These are phyloP conservation scores for Termitomyces sp. DNA, from an alignment of 768 basidiomycete genomes.

Conservation along the genomic window DNA sequence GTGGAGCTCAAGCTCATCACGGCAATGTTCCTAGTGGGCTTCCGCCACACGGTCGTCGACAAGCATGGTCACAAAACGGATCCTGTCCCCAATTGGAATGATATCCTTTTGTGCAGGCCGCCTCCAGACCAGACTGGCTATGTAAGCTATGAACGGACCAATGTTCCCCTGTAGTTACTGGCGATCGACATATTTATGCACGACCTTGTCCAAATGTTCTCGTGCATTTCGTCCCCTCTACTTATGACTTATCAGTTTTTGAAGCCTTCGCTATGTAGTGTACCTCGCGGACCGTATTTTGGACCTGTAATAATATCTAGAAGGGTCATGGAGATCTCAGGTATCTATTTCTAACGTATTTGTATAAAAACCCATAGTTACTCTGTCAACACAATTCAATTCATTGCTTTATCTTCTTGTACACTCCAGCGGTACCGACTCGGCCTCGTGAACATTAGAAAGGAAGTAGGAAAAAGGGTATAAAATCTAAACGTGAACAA, in stretches of 20 bases:
- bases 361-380: slow-evolving; percentile 8
- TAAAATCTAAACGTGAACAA: slow-evolving; percentile 2
- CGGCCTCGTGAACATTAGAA: slow-evolving; percentile 3
- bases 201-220: background rate
- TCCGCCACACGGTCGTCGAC: slow-evolving; percentile 56
- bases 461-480: background rate
- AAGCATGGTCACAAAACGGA: slow-evolving; percentile 36
- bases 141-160: slow-evolving; percentile 42
- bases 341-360: slow-evolving; percentile 19
- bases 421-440: slow-evolving; percentile 3
- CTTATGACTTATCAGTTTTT: background rate
- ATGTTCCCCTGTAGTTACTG: slow-evolving; percentile 23
- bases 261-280: background rate
- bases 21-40: slow-evolving; percentile 63
- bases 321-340: slow-evolving; percentile 8
- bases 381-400: background rate
- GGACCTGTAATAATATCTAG: slow-evolving; percentile 9
- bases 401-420: background rate
- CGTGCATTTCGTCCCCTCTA: background rate
- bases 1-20: slow-evolving; percentile 68
- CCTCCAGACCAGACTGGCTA: slow-evolving; percentile 52
- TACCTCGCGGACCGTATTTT: background rate
- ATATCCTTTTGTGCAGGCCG: slow-evolving; percentile 56
- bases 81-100: slow-evolving; percentile 71
- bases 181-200: slow-evolving; percentile 2